These are phyloP conservation scores for Neocatenulostroma microsporum DNA, from an alignment of 2,329 filamentous ascomycete genomes.

Conservation along the genomic window DNA sequence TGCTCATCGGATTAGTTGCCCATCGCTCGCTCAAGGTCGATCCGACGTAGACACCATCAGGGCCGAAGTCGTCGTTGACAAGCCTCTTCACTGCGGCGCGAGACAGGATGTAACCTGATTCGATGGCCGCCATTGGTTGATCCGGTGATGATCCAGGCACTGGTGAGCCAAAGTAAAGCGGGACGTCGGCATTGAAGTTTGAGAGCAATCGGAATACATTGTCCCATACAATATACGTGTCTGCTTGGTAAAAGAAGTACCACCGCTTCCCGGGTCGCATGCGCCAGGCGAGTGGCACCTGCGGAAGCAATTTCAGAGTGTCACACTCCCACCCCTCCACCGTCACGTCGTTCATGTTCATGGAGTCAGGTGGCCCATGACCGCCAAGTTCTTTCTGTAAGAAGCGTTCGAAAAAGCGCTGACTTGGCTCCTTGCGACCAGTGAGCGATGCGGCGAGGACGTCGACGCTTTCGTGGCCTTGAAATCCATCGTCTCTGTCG, in stretches of 20 bases:
- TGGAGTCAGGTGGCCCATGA: too few relatives aligned
- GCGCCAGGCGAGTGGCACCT: conserved; percentile 43
- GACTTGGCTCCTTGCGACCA: too few relatives aligned
- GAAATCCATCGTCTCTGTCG: conserved; percentile 39
- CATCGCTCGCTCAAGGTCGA: conserved; percentile 28
- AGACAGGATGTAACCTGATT: conserved; percentile 43
- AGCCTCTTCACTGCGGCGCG: conserved; percentile 39
- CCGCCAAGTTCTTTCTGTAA: too few relatives aligned
- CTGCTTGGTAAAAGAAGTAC: conserved; percentile 48
- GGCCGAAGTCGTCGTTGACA: conserved; percentile 19
- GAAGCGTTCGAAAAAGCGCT: too few relatives aligned
- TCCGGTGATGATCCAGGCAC: conserved; percentile 32
- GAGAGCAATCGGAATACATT: conserved; percentile 40
- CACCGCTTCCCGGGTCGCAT: conserved; percentile 41
- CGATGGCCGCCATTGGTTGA: conserved; percentile 43
- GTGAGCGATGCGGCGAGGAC: conserved; percentile 13
- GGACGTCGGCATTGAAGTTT: conserved; percentile 36
- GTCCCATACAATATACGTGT: conserved; percentile 41
- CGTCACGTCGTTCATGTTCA: too few relatives aligned
- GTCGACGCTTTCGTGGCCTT: conserved; percentile 27
- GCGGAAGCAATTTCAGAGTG: conserved; percentile 48
- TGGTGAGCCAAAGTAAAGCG: conserved; percentile 43
- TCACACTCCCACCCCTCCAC: conserved; percentile 46
- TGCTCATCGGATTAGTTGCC: conserved; percentile 34
- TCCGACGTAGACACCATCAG: conserved; percentile 34